These are phyloP conservation scores for Gaeumannomyces tritici DNA, from an alignment of 2,329 filamentous ascomycete genomes.

Conservation along the genomic window DNA sequence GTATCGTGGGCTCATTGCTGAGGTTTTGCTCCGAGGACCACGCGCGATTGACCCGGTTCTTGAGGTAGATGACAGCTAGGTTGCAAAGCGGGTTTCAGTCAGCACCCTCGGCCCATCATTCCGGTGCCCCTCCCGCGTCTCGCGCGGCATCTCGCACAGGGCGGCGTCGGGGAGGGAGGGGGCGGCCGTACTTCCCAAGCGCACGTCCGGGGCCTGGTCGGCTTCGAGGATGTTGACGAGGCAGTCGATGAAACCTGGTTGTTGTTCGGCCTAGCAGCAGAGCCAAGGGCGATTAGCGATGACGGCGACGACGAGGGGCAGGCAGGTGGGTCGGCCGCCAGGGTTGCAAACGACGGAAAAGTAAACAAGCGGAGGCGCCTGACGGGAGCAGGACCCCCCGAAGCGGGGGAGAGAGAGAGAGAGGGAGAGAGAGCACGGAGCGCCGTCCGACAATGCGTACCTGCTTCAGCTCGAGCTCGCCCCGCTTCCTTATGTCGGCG, in stretches of 20 bases:
- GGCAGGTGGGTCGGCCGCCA: no score
- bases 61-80: conserved; percentile 88
- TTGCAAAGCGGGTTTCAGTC: conserved; percentile 4
- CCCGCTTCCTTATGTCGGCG: conserved; percentile 64
- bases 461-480: conserved; percentile 74
- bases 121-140: background rate
- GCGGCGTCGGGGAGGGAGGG: conserved; percentile 2
- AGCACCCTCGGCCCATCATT: background rate
- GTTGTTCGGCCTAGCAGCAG: conserved; percentile 66
- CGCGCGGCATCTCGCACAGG: background rate
- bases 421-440: background rate
- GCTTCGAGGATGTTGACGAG: conserved; percentile 83
- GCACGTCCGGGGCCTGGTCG: conserved; percentile 76
- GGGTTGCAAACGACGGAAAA: background rate
- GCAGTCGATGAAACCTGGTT: conserved; percentile 81
- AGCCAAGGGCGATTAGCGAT: conserved; percentile 1
- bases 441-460: conserved; percentile 35
- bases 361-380: conserved; percentile 3
- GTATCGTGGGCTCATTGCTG: conserved; percentile 58
- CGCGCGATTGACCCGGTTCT: conserved; percentile 90
- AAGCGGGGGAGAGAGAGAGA: no score
- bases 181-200: conserved; percentile 68
- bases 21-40: conserved; percentile 75
- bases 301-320: background rate
- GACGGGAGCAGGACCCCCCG: background rate